These are phyloP conservation scores for Cryomyces minteri DNA, from an alignment of 495 filamentous ascomycete species.

Conservation along the genomic window DNA sequence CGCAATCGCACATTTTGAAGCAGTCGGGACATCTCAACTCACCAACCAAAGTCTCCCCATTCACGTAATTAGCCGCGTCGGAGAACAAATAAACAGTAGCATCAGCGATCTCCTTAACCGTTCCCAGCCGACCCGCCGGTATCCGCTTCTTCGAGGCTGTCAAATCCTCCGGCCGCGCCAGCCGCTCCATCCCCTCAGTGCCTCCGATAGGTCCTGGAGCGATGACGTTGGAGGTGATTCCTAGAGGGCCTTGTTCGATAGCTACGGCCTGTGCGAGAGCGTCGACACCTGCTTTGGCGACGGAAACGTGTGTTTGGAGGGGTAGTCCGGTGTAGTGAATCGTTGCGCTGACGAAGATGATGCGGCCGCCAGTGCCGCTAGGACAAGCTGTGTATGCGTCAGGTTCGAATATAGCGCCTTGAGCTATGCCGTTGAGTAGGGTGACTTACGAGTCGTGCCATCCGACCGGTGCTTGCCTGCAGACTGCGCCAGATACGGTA, in stretches of 20 bases:
- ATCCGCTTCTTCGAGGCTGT: constrained; percentile 22
- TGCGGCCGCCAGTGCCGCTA: constrained; percentile 53
- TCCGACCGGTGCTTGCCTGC: constrained; percentile 39
- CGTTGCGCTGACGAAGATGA: constrained; percentile 76
- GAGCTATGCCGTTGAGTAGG: too few species aligned
- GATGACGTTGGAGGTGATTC: constrained; percentile 78
- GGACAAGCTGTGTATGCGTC: constrained; percentile 9
- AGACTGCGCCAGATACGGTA: constrained; percentile 60
- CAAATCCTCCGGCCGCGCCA: constrained; percentile 17
- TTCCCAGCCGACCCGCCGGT: constrained; percentile 61
- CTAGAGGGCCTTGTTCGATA: constrained; percentile 74
- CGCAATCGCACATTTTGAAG: neutral
- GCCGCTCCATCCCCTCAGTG: constrained; percentile 34
- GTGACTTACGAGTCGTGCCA: constrained; percentile 23
- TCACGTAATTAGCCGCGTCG: constrained; percentile 69
- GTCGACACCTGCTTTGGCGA: constrained; percentile 85
- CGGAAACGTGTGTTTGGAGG: constrained; percentile 69
- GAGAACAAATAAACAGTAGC: constrained; percentile 77
- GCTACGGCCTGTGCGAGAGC: constrained; percentile 54
- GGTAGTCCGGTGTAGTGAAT: constrained; percentile 76
- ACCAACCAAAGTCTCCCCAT: constrained; percentile 54
- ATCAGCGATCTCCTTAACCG: constrained; percentile 76
- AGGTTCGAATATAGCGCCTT: neutral
- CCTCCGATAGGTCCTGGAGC: constrained; percentile 59
- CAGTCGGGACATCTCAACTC: constrained; percentile 1